These are phyloP conservation scores for Castanea crenata DNA, from an alignment of 306 rosid genomes.

Conservation along the genomic window DNA sequence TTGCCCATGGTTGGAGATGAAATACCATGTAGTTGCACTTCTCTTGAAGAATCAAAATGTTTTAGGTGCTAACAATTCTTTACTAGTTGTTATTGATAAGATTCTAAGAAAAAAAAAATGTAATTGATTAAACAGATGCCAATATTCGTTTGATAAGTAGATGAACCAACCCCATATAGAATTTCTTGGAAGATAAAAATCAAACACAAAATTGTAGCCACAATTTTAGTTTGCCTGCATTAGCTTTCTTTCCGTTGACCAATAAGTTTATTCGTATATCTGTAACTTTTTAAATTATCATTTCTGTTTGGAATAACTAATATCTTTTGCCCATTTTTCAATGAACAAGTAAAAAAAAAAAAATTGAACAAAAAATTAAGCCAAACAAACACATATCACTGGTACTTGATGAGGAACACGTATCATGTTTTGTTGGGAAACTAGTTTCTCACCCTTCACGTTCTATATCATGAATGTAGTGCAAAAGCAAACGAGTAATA, in stretches of 20 bases:
- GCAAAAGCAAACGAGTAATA: neutral
- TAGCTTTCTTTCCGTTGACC: too few species aligned
- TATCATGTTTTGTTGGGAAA: neutral
- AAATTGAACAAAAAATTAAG: too few species aligned
- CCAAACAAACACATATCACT: too few species aligned
- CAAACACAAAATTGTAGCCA: neutral
- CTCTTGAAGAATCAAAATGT: neutral
- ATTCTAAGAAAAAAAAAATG: too few species aligned
- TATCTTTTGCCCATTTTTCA: neutral
- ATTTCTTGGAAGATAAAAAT: neutral
- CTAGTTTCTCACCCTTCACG: neutral
- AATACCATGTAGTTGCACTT: neutral
- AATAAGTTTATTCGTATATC: too few species aligned
- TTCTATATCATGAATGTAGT: neutral
- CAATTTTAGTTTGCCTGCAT: too few species aligned
- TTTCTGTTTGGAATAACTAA: too few species aligned
- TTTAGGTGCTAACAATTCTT: too few species aligned
- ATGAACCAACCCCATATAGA: too few species aligned
- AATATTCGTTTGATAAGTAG: neutral
- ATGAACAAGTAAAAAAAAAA: too few species aligned
- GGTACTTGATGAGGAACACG: neutral
- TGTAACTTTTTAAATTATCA: too few species aligned
- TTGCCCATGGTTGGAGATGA: neutral
- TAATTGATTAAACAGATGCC: neutral
- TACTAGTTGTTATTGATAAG: too few species aligned